Base-by-base conservation (phyloP, 805 yeast species). In the Candida dajiaensis region DNA sequence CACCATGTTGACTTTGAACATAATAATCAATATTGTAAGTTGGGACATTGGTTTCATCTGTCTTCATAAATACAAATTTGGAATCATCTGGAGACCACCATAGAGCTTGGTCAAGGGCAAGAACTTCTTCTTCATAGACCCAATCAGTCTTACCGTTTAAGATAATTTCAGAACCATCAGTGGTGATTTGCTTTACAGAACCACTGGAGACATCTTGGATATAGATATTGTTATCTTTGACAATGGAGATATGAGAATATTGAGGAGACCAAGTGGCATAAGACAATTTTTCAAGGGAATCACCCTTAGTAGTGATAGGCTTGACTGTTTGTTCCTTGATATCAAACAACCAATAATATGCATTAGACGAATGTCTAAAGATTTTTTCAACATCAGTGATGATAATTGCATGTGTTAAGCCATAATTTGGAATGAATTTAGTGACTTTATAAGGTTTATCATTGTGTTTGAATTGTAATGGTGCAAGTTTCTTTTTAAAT, bases 101-200 rank as follows among this genome's bases (percentile, higher is more conserved):
- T 42, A 88, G 51, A 0, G 90, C 87, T 15, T 73, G 68, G 53
- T 82, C 88, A 21, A 75, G 72, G 15, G 79, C 80, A 41, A 86
- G 72, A 1, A 89, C 95, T 63, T 89, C 97, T 55, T 89, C 97
- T 59, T 89, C 97, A 56, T 89, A 89, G 10, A 88, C 95, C 97
- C 97, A 89, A 61, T 89, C 96, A 0, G 96, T 92, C 52, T 80
- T 82, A 2, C 95, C 97, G 58, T 89, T 85, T 61, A 86, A 83
- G 7, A 85, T 67, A 47, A 73, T 72, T 1, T 70, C 72, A 20
- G 81, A 78, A 15, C 96, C 96, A 57, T 85, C 95, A 26, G 50
- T 47, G 0, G 97, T 87, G 1, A 67, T 48, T 55, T 78, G 80
- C 1, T 54, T 61, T 2, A 68, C 52, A 1, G 63, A 51, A 9